Evolutionary conservation across 2,329 filamentous ascomycete genomes (phyloP).

Genomic region (Aspergillus sp.): DNA sequence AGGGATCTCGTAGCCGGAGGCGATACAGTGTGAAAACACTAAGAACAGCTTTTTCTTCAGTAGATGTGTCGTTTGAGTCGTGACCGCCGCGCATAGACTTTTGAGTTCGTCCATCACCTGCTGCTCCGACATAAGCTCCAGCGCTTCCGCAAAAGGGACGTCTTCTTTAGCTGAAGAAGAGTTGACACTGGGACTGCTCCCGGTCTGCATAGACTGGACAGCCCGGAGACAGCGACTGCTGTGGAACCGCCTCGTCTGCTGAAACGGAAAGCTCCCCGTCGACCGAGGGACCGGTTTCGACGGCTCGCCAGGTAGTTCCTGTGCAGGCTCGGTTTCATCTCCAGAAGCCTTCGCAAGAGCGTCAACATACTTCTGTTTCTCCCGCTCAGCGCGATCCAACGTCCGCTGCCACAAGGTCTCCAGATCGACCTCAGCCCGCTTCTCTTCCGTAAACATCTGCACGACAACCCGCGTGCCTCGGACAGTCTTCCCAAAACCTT

Average conservation of each 20-base stretch:
- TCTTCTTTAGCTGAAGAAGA: background rate
- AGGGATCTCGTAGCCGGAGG: constrained; percentile 34
- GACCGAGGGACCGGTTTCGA: constrained; percentile 15
- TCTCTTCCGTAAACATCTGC: constrained; percentile 71
- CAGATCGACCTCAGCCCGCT: constrained; percentile 64
- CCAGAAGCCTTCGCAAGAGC: constrained; percentile 16
- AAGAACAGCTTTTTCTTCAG: constrained; percentile 30
- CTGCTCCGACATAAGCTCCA: background rate
- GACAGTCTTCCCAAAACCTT: constrained; percentile 70
- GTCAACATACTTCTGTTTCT: constrained; percentile 35
- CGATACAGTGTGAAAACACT: constrained; percentile 34
- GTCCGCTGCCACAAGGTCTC: constrained; percentile 62
- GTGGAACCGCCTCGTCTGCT: constrained; percentile 30
- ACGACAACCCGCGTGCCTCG: constrained; percentile 64
- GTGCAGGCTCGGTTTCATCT: constrained; percentile 22
- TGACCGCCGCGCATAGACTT: background rate
- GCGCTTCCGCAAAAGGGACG: background rate
- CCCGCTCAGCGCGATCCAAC: constrained; percentile 40
- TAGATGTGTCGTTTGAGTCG: constrained; percentile 40
- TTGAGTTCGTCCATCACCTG: background rate
- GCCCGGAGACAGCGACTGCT: constrained; percentile 9
- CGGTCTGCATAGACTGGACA: too few relatives aligned
- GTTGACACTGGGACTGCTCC: background rate
- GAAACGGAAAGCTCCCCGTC: constrained; percentile 16
- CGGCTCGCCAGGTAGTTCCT: constrained; percentile 22